phyloP scores from a whole-genome alignment of 345 rosid species.

The Camelina laxa region DNA sequence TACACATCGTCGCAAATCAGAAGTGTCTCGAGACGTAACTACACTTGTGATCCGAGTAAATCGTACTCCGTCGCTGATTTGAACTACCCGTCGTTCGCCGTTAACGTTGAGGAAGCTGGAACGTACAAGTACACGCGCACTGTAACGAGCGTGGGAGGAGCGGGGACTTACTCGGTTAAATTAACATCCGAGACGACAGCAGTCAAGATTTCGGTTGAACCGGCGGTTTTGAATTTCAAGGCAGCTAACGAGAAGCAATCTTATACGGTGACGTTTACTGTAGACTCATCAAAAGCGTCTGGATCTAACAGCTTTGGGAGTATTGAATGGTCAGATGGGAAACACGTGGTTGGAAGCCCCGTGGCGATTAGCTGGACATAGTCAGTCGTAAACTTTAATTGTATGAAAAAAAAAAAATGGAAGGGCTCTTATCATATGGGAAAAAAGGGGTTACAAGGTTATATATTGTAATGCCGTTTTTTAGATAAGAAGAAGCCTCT shows the following conservation, averaged over 20 bases:
- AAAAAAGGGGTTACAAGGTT: slow-evolving; percentile 1
- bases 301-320: slow-evolving; percentile 58
- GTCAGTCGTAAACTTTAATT: slow-evolving; percentile 41
- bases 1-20: slow-evolving; percentile 59
- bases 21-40: slow-evolving; percentile 52
- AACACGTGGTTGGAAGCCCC: slow-evolving; percentile 76
- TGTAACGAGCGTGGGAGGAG: slow-evolving; percentile 64
- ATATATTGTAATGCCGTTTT: slow-evolving; percentile 29
- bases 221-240: slow-evolving; percentile 60
- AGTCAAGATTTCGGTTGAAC: slow-evolving; percentile 69
- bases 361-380: slow-evolving; percentile 77
- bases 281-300: slow-evolving; percentile 46
- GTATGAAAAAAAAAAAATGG: neutral
- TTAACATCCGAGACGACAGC: slow-evolving; percentile 46
- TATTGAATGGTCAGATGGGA: slow-evolving; percentile 82
- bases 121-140: slow-evolving; percentile 66
- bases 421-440: slow-evolving; percentile 8
- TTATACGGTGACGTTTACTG: slow-evolving; percentile 71
- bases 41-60: slow-evolving; percentile 57
- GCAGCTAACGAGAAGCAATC: slow-evolving; percentile 67
- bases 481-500: slow-evolving; percentile 8
- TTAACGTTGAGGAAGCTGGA: slow-evolving; percentile 45
- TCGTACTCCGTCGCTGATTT: slow-evolving; percentile 54
- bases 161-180: slow-evolving; percentile 62
- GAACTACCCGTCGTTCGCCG: slow-evolving; percentile 86